Percentiles rank a stretch among this genome's conserved stretches.
These are phyloP conservation scores for Phytophthora podocarpi DNA, from an alignment of 352 stramenopile species.

Conservation along the genomic window DNA sequence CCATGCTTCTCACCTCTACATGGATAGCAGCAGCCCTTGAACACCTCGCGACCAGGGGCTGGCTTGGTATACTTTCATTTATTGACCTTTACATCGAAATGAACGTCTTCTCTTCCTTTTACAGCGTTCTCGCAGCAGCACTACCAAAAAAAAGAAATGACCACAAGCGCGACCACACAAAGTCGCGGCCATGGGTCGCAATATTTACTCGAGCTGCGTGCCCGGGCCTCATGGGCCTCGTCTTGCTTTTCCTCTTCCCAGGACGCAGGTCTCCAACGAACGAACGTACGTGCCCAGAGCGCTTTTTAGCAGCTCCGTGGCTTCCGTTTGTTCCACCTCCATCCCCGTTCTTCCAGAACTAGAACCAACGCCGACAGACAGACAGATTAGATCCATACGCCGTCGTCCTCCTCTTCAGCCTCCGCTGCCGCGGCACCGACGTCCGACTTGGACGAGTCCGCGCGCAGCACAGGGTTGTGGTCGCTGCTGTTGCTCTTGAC, in stretches of 20 bases:
- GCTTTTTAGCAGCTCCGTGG: conserved; percentile 16
- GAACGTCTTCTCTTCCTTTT: conserved; percentile 35
- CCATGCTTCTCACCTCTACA: too few relatives aligned
- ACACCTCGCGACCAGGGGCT: conserved; percentile 13
- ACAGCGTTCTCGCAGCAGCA: conserved; percentile 38
- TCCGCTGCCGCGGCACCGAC: conserved; percentile 14
- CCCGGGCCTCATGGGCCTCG: conserved; percentile 14
- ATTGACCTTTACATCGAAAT: conserved; percentile 52
- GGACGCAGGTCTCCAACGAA: conserved; percentile 4
- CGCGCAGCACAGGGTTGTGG: conserved; percentile 43
- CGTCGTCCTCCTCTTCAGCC: conserved; percentile 53
- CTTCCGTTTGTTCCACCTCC: neutral
- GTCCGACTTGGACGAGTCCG: conserved; percentile 47
- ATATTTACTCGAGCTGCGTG: conserved; percentile 40
- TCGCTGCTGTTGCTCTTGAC: conserved; percentile 45
- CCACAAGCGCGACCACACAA: conserved; percentile 20
- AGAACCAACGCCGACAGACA: neutral
- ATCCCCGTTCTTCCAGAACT: neutral
- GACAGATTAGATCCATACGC: conserved; percentile 69
- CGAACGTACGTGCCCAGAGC: conserved; percentile 6
- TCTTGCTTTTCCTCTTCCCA: conserved; percentile 12
- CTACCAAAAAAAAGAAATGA: conserved; percentile 36
- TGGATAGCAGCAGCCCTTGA: neutral
- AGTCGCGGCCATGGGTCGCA: conserved; percentile 27
- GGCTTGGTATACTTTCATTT: conserved; percentile 46